Percentiles rank a stretch among this genome's conserved stretches.
Conservation (phyloP, 2,329 filamentous ascomycete genomes). For the Emergomyces africanus region DNA sequence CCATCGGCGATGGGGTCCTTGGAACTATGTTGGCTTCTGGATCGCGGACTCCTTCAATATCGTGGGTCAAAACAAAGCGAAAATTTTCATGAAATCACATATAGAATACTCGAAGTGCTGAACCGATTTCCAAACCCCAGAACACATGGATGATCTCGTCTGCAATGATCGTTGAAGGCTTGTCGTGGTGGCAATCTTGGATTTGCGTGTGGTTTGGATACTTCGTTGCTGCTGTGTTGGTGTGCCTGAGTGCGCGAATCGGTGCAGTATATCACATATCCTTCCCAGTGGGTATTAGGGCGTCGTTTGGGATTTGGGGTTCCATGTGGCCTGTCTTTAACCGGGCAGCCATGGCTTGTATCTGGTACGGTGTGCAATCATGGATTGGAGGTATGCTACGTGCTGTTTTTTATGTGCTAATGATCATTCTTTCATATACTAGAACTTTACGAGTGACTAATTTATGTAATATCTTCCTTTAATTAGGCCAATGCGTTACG, state of each 20-base stretch:
- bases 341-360: constrained; percentile 71
- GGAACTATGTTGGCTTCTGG: constrained; percentile 86
- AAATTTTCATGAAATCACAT: background rate
- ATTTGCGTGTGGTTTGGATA: constrained; percentile 84
- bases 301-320: constrained; percentile 82
- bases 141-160: constrained; percentile 93
- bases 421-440: no score
- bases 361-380: constrained; percentile 77
- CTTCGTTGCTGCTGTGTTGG: constrained; percentile 59
- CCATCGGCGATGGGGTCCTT: constrained; percentile 69
- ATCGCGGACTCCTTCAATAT: constrained; percentile 77
- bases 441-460: background rate
- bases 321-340: constrained; percentile 82
- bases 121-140: constrained; percentile 17
- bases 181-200: constrained; percentile 89
- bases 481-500: constrained; percentile 59
- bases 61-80: constrained; percentile 22
- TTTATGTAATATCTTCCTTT: background rate
- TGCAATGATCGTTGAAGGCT: constrained; percentile 61
- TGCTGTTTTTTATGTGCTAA: background rate
- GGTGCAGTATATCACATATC: constrained; percentile 81
- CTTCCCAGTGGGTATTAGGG: constrained; percentile 66
- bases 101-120: background rate
- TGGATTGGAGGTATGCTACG: constrained; percentile 57
- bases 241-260: constrained; percentile 67